phyloP scores from a whole-genome alignment of 495 filamentous ascomycete genomes.

The Podospora bellae-mahoneyi region DNA sequence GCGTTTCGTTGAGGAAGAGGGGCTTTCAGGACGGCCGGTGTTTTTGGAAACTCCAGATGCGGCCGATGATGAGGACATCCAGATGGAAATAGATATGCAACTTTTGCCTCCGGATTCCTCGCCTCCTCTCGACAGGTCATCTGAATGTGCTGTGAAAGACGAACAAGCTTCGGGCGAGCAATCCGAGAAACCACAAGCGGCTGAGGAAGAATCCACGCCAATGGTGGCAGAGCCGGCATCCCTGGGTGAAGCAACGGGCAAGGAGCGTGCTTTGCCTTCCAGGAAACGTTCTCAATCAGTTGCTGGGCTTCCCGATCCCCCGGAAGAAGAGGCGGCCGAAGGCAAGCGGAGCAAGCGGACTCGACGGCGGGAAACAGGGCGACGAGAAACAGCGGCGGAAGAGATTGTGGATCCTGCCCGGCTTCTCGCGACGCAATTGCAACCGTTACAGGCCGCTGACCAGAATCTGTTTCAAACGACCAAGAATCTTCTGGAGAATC shows the following conservation, averaged over 20 bases:
- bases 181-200: constrained; percentile 14
- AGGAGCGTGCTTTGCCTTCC: constrained; percentile 37
- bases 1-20: constrained; percentile 29
- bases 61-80: constrained; percentile 34
- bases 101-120: constrained; percentile 22
- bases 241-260: constrained; percentile 24
- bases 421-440: constrained; percentile 67
- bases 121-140: neutral
- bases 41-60: constrained; percentile 36
- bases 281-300: constrained; percentile 64
- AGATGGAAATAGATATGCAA: constrained; percentile 40
- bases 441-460: constrained; percentile 66
- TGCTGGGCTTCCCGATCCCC: constrained; percentile 55
- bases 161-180: constrained; percentile 18
- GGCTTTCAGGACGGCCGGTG: constrained; percentile 34
- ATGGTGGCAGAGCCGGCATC: constrained; percentile 10
- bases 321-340: constrained; percentile 56
- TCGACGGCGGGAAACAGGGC: constrained; percentile 57
- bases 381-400: constrained; percentile 65
- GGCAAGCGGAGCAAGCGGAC: constrained; percentile 80
- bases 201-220: constrained; percentile 12
- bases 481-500: constrained; percentile 61
- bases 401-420: constrained; percentile 67
- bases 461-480: constrained; percentile 70
- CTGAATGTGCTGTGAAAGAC: constrained; percentile 2